A percentile compares a stretch with the other conserved stretches of the same genome.
These are phyloP conservation scores for Claviceps sp. DNA, from an alignment of 2,329 filamentous ascomycete genomes.

Conservation along the genomic window DNA sequence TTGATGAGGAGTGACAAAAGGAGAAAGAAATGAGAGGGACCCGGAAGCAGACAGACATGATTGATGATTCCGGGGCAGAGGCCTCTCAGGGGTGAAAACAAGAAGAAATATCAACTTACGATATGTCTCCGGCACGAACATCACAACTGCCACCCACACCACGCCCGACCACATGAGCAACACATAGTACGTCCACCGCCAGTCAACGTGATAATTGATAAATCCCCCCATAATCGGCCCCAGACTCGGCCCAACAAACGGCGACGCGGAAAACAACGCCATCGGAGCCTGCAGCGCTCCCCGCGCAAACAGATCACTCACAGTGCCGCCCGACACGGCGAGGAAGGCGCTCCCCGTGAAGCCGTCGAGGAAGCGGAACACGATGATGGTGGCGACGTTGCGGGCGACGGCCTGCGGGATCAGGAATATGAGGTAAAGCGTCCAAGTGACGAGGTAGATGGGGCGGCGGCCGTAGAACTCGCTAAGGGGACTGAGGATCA, in stretches of 20 bases:
- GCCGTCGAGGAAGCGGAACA: conserved; percentile 66
- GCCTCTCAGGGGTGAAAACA: background rate
- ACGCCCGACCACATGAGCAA: conserved; percentile 68
- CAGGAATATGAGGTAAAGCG: conserved; percentile 64
- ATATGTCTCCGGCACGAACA: conserved; percentile 81
- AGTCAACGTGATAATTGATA: conserved; percentile 61
- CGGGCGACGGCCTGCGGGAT: conserved; percentile 69
- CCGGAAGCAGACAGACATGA: too few species aligned
- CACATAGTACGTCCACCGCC: conserved; percentile 77
- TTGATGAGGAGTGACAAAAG: background rate
- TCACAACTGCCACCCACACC: conserved; percentile 48
- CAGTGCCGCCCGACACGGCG: conserved; percentile 70
- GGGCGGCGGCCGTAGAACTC: conserved; percentile 74
- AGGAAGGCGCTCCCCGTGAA: conserved; percentile 56
- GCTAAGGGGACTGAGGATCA: conserved; percentile 49
- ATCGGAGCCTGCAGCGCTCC: conserved; percentile 65
- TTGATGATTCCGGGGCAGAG: too few species aligned
- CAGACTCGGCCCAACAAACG: conserved; percentile 48
- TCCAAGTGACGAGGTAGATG: conserved; percentile 65
- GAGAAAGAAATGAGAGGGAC: background rate
- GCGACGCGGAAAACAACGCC: conserved; percentile 61
- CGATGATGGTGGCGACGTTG: conserved; percentile 69
- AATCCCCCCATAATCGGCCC: conserved; percentile 61
- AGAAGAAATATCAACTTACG: conserved; percentile 26
- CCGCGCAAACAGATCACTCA: conserved; percentile 63